Base-by-base conservation (phyloP, 306 rosid genomes). In the Crataegus laevigata region DNA sequence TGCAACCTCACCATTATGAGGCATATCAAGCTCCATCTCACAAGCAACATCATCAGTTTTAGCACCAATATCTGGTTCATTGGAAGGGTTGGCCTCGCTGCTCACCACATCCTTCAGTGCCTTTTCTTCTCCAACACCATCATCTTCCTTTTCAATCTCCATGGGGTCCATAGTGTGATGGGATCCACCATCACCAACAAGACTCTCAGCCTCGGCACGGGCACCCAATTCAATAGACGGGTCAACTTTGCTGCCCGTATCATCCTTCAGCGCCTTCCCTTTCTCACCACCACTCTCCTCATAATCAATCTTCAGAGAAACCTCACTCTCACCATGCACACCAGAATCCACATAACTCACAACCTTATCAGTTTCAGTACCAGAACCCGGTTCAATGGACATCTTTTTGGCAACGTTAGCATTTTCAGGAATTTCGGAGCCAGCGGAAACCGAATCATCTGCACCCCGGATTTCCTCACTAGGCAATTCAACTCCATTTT, bases 191-290 rank as follows among this genome's bases (percentile, higher is more conserved):
- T 74, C 69, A 74, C 77, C n/a, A 43, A 28, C 59, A 61, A 29
- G 29, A 29, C 47, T 30, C 26, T 30, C 45, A 28, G 30, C 28
- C 60, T 61, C 45, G 29, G 29, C 57, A 19, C 47, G 9, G 28
- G 30, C 69, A 59, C 34, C 26, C 63, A 61, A 74, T 5, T 74
- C 69, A 29, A 51, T 11, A 12, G 1, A 8, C 3, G 25, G 72
- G 40, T 40, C 1, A 25, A 22, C 66, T 38, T 79, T 4, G 28
- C 42, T 25, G 64, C 68, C 38, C 50, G 67, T 22, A 40, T 55
- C 82, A 67, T 45, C 71, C 68, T 68, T 68, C 67, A 65, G 34
- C 42, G 32, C 67, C 43, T 21, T 29, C 76, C 60, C 66, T 74
- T 74, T 60, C 58, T 42, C 51, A 51, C 47, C 58, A 68, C 50